Percentiles rank a stretch among this genome's conserved stretches.
Evolutionary conservation across 176 grass and related monocot species (phyloP).

Genomic region (barley (Hordeum vulgare)): MorexV3_pseudomolecules_assembly NC_058521.1:481544332-481544831

Average conservation of each 20-base stretch:
- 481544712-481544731: conserved; percentile 83
- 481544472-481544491: conserved; percentile 50
- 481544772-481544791: conserved; percentile 89
- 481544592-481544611: no score
- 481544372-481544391: neutral
- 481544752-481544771: conserved; percentile 87
- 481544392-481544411: conserved; percentile 30
- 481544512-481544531: conserved; percentile 73
- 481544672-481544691: conserved; percentile 13
- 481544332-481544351: conserved; percentile 77
- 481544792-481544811: conserved; percentile 88
- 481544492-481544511: conserved; percentile 84
- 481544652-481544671: neutral
- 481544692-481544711: conserved; percentile 65
- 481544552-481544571: conserved; percentile 82
- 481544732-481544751: conserved; percentile 66
- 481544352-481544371: conserved; percentile 54
- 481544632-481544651: neutral
- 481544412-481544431: conserved; percentile 65
- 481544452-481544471: conserved; percentile 78
- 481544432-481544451: conserved; percentile 83
- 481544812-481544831: conserved; percentile 90
- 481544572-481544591: no score
- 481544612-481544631: neutral
- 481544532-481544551: conserved; percentile 58